Base-by-base conservation (phyloP, 2,329 filamentous ascomycete species). In the Fusarium dimerum region DNA sequence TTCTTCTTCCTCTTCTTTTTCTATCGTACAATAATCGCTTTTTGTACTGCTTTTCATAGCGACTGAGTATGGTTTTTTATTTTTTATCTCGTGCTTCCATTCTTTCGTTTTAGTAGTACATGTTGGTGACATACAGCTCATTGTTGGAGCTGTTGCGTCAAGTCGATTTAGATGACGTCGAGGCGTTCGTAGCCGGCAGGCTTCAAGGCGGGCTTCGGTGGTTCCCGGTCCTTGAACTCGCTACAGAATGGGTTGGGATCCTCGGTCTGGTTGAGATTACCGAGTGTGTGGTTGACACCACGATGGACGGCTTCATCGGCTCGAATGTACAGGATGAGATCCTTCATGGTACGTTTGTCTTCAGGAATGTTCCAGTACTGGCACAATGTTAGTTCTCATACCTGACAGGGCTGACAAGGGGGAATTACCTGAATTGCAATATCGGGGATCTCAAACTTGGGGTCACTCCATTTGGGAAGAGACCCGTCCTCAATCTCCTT, bases 161-260 rank as follows among this genome's bases (percentile, higher is more conserved):
- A 15, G 17, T 16, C 29, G 13, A 16, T 46, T 66, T 65, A 82
- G n/a, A 94, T 83, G 38, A 95, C 85, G 47, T 99, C 93, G 3
- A 85, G 74, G 29, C 93, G 79, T 68, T 97, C 92, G 82, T 89
- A 99, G 1, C 94, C 94, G 1, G 78, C 78, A 1, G 87, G 80
- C 68, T 85, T 82, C 29, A 79, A 63, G 43, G 85, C 80, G 1
- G 84, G 83, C 5, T 88, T 89, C 60, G 93, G 90, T 56, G 78
- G 77, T 6, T 76, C 75, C 13, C 77, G 76, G 56, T 91, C 84
- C 72, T 89, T 90, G 77, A 93, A 97, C 63, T 86, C 81, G 71
- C 86, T 89, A 43, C 90, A 87, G 67, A 94, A 99, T 3, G 94
- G 94, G 67, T 99, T 99, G 2, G 93, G 92, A 67, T 99, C 94